Percentiles rank a stretch among this genome's conserved stretches.
These are phyloP conservation scores for Anisodus acutangulus DNA, from an alignment of 257 asterid species.

Conservation along the genomic window DNA sequence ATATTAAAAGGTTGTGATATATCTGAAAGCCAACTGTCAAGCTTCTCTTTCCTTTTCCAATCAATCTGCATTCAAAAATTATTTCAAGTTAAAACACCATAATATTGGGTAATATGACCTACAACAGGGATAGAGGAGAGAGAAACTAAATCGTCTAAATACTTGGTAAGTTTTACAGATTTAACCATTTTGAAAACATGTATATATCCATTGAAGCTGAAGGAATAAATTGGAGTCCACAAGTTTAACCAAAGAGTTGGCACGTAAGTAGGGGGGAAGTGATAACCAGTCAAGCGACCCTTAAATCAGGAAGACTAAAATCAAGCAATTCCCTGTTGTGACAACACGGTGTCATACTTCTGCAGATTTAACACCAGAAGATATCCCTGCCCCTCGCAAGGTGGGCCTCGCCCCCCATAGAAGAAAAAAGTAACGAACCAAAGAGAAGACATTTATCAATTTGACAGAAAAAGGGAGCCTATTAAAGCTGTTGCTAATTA, in stretches of 20 bases:
- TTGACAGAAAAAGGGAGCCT: constrained; percentile 1
- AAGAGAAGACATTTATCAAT: neutral
- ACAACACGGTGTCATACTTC: neutral
- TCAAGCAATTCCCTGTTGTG: constrained; percentile 12
- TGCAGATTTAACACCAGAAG: constrained; percentile 23
- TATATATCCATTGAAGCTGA: neutral
- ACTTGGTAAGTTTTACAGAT: constrained; percentile 5
- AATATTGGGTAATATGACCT: constrained; percentile 18
- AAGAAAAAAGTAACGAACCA: neutral
- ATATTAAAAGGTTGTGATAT: constrained; percentile 74
- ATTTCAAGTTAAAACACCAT: constrained; percentile 33
- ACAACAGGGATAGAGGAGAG: constrained; percentile 10
- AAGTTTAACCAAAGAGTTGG: neutral
- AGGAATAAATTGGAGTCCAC: neutral
- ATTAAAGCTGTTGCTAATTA: neutral
- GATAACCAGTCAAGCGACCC: constrained; percentile 21
- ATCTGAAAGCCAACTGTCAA: constrained; percentile 85
- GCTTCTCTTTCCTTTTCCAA: constrained; percentile 77
- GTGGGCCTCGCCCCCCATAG: neutral
- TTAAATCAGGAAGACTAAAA: constrained; percentile 13
- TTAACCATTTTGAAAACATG: constrained; percentile 8
- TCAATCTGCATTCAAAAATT: constrained; percentile 49
- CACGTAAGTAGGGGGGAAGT: neutral
- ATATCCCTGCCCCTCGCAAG: neutral
- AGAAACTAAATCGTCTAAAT: neutral